Base-by-base conservation (phyloP, 495 filamentous ascomycete species). In the Hyaloscypha bicolor region DNA sequence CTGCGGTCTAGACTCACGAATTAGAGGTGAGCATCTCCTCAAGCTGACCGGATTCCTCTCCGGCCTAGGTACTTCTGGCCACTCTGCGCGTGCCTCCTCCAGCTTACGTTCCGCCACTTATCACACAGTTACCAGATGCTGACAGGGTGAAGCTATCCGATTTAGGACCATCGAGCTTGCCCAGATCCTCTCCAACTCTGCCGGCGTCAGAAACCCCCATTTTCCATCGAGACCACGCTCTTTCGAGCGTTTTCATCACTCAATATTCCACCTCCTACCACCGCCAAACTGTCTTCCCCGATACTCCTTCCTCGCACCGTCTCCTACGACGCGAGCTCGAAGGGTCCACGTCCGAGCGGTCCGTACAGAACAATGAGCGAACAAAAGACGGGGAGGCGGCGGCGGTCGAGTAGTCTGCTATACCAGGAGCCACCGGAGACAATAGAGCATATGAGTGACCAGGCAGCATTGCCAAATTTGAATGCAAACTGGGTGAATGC, bases 401-500 rank as follows among this genome's bases (percentile, higher is more conserved):
- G 94, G 83, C 86, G 94, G 72, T 97, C 93, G 73, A 97, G 94
- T 82, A 97, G 94, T 78, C 84, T 98, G 77, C 79, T 86, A 72
- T 98, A 98, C 79, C 93, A 93, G 73, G 94, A 98, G 77, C 94
- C 94, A 45, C 85, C 87, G 61, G 94, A 98, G 80, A 94, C 93
- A 65, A 86, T 97, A 78, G 94, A 98, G 82, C 94, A 97, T 75
- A 88, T 93, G 76, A 97, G 91, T 71, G 95, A 99, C 78, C 95
- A 99, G 85, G 89, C 93, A 32, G 92, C 92, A 14, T 79, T 97
- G 68, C 95, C 95, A 35, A 99, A 99, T 73, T 78, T 97, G 76
- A 99, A 99, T 82, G 92, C 95, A 70, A 90, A 96, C 79, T 99
- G 95, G 95, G 95, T 97, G 69, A 97, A 99, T 80, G 92, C 93